Conservation (phyloP, 2,329 filamentous ascomycete genomes). For the Monosporascus sp. region DNA sequence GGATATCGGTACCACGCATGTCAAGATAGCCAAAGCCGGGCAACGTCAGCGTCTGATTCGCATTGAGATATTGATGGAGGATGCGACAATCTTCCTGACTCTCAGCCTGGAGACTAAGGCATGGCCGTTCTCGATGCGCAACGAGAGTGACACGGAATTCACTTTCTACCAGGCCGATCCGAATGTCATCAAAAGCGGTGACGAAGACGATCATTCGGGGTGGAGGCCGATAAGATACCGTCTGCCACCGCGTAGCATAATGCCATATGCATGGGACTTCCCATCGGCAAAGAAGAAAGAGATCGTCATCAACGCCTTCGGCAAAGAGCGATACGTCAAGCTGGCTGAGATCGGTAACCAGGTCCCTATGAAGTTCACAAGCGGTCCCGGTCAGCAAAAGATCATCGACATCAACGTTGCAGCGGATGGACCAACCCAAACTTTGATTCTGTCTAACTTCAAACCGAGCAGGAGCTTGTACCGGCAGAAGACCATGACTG, state of each 20-base stretch:
- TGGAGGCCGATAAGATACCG: constrained; percentile 93
- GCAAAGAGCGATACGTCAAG: constrained; percentile 85
- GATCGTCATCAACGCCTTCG: constrained; percentile 73
- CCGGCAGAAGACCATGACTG: constrained; percentile 50
- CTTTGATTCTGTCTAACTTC: constrained; percentile 89
- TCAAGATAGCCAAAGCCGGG: constrained; percentile 88
- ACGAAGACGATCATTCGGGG: constrained; percentile 73
- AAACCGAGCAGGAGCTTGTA: constrained; percentile 91
- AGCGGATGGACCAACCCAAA: constrained; percentile 92
- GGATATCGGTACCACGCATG: constrained; percentile 84
- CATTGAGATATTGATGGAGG: constrained; percentile 86
- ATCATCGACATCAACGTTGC: constrained; percentile 96
- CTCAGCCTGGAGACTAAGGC: constrained; percentile 87
- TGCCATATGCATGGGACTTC: constrained; percentile 99
- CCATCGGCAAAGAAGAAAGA: constrained; percentile 96
- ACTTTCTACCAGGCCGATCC: constrained; percentile 95
- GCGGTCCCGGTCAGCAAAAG: constrained; percentile 65
- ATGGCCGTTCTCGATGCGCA: constrained; percentile 98
- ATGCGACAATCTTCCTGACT: constrained; percentile 88
- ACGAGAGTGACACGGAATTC: constrained; percentile 95
- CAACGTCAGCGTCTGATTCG: constrained; percentile 85
- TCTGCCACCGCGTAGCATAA: constrained; percentile 89
- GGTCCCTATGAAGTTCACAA: constrained; percentile 84
- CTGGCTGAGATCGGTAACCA: constrained; percentile 94
- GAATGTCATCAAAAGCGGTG: constrained; percentile 75